phyloP scores from a whole-genome alignment of 2,329 filamentous ascomycete species.

The Colletotrichum acutatum region DNA sequence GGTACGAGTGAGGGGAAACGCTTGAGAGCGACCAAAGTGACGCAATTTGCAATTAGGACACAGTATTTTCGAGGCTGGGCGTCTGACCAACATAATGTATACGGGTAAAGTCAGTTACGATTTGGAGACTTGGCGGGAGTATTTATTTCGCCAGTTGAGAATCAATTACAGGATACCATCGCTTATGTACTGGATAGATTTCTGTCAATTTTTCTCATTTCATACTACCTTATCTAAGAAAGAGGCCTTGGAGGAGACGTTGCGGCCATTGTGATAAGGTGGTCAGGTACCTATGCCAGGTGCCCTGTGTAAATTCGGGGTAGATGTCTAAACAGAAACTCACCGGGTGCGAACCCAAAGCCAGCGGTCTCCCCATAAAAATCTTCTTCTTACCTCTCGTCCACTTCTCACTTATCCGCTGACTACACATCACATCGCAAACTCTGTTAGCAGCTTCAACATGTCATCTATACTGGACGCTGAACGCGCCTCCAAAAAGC shows the following conservation, averaged over 20 bases:
- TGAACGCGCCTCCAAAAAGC: constrained; percentile 50
- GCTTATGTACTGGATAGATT: background rate
- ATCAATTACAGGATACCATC: background rate
- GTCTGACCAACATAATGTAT: background rate
- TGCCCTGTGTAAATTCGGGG: constrained; percentile 14
- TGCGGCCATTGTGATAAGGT: background rate
- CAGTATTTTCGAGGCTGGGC: background rate
- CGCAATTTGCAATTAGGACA: background rate
- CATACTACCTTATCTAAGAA: background rate
- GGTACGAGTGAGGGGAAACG: background rate
- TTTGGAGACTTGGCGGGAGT: background rate
- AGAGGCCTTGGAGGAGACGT: background rate
- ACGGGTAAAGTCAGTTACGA: too few relatives aligned
- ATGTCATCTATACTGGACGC: constrained; percentile 36
- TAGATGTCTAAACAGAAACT: background rate
- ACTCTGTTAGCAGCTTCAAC: background rate
- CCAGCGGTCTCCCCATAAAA: constrained; percentile 25
- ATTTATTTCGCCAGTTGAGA: background rate
- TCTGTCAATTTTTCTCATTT: background rate
- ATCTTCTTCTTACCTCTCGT: constrained; percentile 5
- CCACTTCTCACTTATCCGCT: background rate
- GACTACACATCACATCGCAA: background rate
- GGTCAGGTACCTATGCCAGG: background rate
- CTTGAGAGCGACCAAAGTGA: constrained; percentile 2
- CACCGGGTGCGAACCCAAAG: background rate